Percentiles rank a stretch among this genome's conserved stretches.
Conservation (phyloP, 1,139 yeast species). For the Pichia norvegensis region DNA sequence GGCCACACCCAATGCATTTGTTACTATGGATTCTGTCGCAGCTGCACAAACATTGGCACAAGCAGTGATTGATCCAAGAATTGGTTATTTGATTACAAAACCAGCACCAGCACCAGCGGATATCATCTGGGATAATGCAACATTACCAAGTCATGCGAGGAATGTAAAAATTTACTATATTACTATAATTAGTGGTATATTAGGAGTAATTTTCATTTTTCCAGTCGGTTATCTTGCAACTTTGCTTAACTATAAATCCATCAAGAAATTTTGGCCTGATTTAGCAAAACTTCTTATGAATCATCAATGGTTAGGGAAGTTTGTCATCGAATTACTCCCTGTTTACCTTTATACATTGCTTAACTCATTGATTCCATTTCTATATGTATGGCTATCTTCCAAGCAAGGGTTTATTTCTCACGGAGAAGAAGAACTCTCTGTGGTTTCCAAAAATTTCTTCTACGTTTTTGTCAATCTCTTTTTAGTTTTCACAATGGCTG, state of each 20-base stretch:
- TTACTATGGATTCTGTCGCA: conserved; percentile 79
- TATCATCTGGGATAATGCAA: conserved; percentile 68
- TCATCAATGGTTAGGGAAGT: conserved; percentile 61
- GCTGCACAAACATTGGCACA: conserved; percentile 85
- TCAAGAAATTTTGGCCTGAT: conserved; percentile 65
- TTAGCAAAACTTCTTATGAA: conserved; percentile 51
- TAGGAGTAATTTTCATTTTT: conserved; percentile 56
- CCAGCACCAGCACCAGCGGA: conserved; percentile 81
- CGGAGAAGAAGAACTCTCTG: conserved; percentile 68
- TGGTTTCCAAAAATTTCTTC: conserved; percentile 70
- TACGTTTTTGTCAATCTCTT: conserved; percentile 73
- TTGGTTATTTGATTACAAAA: conserved; percentile 58
- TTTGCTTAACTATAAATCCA: conserved; percentile 61
- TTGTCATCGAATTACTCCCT: conserved; percentile 69
- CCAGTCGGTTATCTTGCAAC: conserved; percentile 73
- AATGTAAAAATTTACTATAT: conserved; percentile 50
- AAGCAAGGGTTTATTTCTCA: conserved; percentile 67
- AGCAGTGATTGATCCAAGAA: conserved; percentile 71
- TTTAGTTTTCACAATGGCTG: conserved; percentile 71
- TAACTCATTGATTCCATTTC: conserved; percentile 60
- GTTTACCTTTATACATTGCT: conserved; percentile 65
- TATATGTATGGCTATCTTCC: conserved; percentile 58
- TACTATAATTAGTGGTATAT: conserved; percentile 52
- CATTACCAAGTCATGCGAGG: conserved; percentile 49
- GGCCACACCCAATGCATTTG: conserved; percentile 67